Conservation (phyloP, 805 yeast species). For the Starmera quercuum region DNA sequence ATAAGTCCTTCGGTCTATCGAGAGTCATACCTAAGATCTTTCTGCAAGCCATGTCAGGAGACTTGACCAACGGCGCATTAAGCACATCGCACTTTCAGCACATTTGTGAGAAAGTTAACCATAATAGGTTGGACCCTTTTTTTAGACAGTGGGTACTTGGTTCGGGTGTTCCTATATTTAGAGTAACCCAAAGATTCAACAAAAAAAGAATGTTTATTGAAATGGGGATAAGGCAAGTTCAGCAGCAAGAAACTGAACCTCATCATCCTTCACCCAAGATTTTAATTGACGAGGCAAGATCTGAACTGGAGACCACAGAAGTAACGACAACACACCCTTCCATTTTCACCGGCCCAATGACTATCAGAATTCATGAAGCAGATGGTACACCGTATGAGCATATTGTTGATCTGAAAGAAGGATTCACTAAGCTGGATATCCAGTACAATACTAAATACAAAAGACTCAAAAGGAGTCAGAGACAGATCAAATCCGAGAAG, state of each 20-base stretch:
- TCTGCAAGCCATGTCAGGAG: slow-evolving; percentile 93
- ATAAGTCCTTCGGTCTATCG: slow-evolving; percentile 84
- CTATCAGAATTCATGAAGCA: slow-evolving; percentile 93
- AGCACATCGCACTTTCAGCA: slow-evolving; percentile 83
- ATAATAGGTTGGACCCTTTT: slow-evolving; percentile 71
- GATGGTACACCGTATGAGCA: slow-evolving; percentile 99
- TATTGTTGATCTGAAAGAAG: slow-evolving; percentile 84
- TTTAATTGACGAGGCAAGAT: slow-evolving; percentile 31
- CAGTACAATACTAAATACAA: slow-evolving; percentile 93
- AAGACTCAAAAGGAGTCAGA: slow-evolving; percentile 59
- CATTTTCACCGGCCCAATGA: slow-evolving; percentile 88
- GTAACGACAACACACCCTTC: slow-evolving; percentile 13
- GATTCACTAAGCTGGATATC: slow-evolving; percentile 79
- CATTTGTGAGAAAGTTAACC: slow-evolving; percentile 92
- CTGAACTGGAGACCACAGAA: slow-evolving; percentile 5
- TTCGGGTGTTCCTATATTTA: slow-evolving; percentile 80
- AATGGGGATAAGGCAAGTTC: slow-evolving; percentile 89
- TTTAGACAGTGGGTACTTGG: slow-evolving; percentile 93
- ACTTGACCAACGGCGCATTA: slow-evolving; percentile 66
- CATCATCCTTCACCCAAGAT: slow-evolving; percentile 26
- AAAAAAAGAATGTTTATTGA: slow-evolving; percentile 91
- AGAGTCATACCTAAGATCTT: slow-evolving; percentile 89
- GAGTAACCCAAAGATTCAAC: slow-evolving; percentile 87
- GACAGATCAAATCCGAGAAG: slow-evolving; percentile 30
- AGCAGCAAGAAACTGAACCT: slow-evolving; percentile 47